phyloP scores from a whole-genome alignment of 164 flowering plant species.

The Liriodendron chinense region DNA sequence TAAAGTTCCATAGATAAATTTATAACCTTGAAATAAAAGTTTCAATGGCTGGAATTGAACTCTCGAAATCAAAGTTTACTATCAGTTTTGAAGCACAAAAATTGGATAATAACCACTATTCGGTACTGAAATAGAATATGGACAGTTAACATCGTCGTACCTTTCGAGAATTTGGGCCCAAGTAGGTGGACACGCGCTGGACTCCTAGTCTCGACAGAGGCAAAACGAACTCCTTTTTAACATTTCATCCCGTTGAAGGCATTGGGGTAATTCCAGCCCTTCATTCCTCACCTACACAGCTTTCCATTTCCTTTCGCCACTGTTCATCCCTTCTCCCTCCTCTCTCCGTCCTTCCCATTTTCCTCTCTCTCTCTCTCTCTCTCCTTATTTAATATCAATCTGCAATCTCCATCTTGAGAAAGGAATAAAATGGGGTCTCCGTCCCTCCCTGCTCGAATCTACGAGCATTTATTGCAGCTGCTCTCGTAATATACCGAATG shows the following conservation, averaged over 20 bases:
- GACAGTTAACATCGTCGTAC: background rate
- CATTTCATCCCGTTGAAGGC: background rate
- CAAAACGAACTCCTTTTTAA: background rate
- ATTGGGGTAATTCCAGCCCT: slow-evolving; percentile 10
- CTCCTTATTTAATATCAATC: background rate
- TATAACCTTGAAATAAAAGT: no score
- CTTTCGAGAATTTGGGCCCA: background rate
- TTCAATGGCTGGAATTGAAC: no score
- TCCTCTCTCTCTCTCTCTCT: background rate
- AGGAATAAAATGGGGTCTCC: slow-evolving; percentile 1
- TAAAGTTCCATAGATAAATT: no score
- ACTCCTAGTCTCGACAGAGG: background rate
- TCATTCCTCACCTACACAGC: slow-evolving; percentile 5
- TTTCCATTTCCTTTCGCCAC: background rate
- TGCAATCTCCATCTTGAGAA: background rate
- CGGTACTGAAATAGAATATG: background rate
- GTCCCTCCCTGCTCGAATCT: background rate
- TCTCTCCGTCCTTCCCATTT: background rate
- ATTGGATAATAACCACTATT: background rate
- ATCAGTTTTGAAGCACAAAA: no score
- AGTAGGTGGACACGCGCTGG: background rate
- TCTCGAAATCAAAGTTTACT: no score
- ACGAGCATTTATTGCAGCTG: slow-evolving; percentile 12
- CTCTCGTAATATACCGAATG: background rate
- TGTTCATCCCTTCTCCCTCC: background rate